Evolutionary conservation across 805 yeast genomes (phyloP).

Genomic region (Barnettozyma siamensis): DNA sequence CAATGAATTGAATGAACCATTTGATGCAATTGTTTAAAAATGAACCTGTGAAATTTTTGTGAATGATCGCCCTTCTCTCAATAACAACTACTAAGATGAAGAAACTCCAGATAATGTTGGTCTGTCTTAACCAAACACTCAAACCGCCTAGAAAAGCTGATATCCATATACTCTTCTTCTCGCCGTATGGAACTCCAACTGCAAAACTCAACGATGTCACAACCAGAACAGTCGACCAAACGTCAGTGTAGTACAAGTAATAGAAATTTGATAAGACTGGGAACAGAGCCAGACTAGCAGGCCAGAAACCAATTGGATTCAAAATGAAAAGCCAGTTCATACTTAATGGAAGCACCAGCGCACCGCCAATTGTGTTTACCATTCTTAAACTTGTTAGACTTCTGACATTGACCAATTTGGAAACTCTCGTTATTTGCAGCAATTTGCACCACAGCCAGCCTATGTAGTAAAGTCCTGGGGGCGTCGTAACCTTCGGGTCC

Average conservation of each 20-base stretch:
- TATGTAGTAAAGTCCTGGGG: constrained; percentile 79
- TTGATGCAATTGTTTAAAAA: constrained; percentile 35
- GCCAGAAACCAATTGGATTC: constrained; percentile 40
- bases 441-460: constrained; percentile 33
- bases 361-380: constrained; percentile 65
- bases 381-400: constrained; percentile 40
- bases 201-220: constrained; percentile 48
- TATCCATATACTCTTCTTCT: constrained; percentile 29
- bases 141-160: constrained; percentile 53
- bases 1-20: constrained; percentile 30
- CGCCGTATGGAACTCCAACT: constrained; percentile 33
- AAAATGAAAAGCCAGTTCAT: constrained; percentile 34
- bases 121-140: constrained; percentile 79
- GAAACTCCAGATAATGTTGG: constrained; percentile 83
- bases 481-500: constrained; percentile 93
- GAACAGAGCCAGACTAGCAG: constrained; percentile 40
- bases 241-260: constrained; percentile 84
- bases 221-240: constrained; percentile 79
- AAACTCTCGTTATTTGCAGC: constrained; percentile 15
- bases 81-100: constrained; percentile 51
- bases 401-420: constrained; percentile 24
- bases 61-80: constrained; percentile 42
- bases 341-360: constrained; percentile 44
- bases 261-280: constrained; percentile 75
- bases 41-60: constrained; percentile 33